Evolutionary conservation across 345 rosid species (phyloP), one percentile per base, ranked within the genome.

Genomic region (Sapria himalayana): DNA sequence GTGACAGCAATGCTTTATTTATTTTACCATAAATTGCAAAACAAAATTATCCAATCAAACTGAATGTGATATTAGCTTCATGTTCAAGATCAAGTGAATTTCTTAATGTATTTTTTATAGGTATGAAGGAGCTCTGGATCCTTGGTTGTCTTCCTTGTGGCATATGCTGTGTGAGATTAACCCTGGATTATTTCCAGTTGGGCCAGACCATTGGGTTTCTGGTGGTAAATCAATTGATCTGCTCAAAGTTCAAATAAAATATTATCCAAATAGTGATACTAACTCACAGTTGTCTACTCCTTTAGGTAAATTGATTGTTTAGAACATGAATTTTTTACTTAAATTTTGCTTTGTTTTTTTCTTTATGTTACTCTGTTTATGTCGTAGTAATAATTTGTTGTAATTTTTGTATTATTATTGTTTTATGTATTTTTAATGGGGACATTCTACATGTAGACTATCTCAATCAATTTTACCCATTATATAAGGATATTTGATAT

Each of bases 121-220:
- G 54, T 82, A 82, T 54, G 94, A 82, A 74, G 94, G 81, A 64
- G 70, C 79, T 58, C 51, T 89, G 61, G 98, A 89, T 65, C 81
- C 93, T 16, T 89, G 98, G 98, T 62, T 78, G 80, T 53, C 52
- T 54, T 72, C 82, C 54, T 71, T 82, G 56, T 89, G 98, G 98
- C 64, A 42, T 51, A 27, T 39, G 24, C 53, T 76, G 66, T 44
- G 55, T 61, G 61, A 68, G 58, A 65, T 70, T 11, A 55, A 63
- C 52, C 73, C 91, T 39, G 62, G 64, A 25, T 63, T 68, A 49
- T 72, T 78, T 35, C 94, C 82, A 12, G 58, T 63, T 50, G 94
- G 94, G 49, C 78, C 67, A 45, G 72, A 76, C 53, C 61, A 52
- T 51, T 33, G 57, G 49, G 47, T 43, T 61, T 46, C 67, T 27